A percentile compares a stretch with the other conserved stretches of the same genome.
These are phyloP conservation scores for Penicillium psychrofluorescens DNA, from an alignment of 495 filamentous ascomycete species.

Conservation along the genomic window DNA sequence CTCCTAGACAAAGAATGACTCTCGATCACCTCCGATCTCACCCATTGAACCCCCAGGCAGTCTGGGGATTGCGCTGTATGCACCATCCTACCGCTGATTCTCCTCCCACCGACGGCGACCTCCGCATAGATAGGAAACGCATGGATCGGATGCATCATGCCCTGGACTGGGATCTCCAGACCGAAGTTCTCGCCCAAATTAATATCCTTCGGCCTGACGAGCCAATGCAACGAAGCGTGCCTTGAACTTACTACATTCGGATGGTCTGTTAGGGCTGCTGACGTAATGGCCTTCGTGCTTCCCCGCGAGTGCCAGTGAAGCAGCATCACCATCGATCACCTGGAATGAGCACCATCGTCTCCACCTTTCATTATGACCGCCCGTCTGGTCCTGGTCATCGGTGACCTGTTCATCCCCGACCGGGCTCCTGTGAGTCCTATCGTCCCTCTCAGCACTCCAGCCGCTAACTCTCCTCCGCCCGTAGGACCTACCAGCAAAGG, in stretches of 20 bases:
- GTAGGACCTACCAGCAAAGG: slow-evolving; percentile 88
- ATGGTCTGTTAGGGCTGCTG: slow-evolving; percentile 24
- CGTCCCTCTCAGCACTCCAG: background rate
- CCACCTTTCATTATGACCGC: slow-evolving; percentile 55
- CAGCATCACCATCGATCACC: too few relatives aligned
- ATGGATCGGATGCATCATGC: background rate
- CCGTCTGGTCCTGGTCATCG: slow-evolving; percentile 81
- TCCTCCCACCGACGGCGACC: background rate
- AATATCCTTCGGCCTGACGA: background rate
- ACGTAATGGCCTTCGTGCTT: slow-evolving; percentile 16
- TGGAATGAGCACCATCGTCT: too few relatives aligned
- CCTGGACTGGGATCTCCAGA: background rate
- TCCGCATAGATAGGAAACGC: background rate
- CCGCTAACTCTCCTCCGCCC: slow-evolving; percentile 14
- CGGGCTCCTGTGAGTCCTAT: slow-evolving; percentile 62
- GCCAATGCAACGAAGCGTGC: background rate
- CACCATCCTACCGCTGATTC: background rate
- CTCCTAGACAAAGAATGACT: too few relatives aligned
- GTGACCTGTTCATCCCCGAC: slow-evolving; percentile 97
- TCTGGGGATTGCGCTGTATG: background rate
- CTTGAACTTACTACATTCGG: background rate
- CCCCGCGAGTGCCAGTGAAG: slow-evolving; percentile 20
- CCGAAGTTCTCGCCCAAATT: background rate
- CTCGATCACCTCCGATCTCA: background rate
- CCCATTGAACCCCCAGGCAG: background rate